Base-by-base conservation (phyloP, 768 basidiomycete genomes). In the Tephrocybe sp. region DNA sequence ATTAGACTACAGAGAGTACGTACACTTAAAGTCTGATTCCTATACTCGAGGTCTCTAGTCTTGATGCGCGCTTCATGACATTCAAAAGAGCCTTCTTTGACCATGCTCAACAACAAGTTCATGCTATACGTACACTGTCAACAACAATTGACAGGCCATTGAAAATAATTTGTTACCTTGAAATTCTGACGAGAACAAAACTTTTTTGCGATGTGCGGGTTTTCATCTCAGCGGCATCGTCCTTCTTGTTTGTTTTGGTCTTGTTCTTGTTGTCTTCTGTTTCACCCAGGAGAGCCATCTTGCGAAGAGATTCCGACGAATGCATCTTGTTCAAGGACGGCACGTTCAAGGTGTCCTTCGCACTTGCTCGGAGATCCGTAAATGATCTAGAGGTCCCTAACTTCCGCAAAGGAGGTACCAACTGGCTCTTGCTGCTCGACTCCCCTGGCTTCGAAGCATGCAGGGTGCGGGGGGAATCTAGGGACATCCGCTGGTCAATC, bases 31-130 rank as follows among this genome's bases (percentile, higher is more conserved):
- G 88, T 90, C 61, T 88, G 85, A 58, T 91, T 90, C 51, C 83
- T 83, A 65, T 90, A 93, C 58, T 88, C 85, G 36, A 96, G 74
- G 45, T 84, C 81, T 28, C 90, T 84, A 4, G 91, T 93, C 54
- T 82, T 81, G 64, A 94, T 89, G 26, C 80, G 80, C 9, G 87
- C 88, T 56, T 90, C 86, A 17, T 81, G 83, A 54, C 85, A 91
- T 48, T 90, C 85, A 63, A 97, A 90, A 14, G 93, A 93, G 48
- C 88, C 88, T 55, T 87, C 85, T 62, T 89, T 89, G 66, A 84
- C 81, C 57, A 90, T 85, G 61, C 88, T 93, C 46, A 93, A 64
- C 42, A 91, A 68, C 17, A 93, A 67, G 56, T 88, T 81, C 40
- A 90, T 73, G 61, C 88, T 90, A 46, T 1, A 45, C 9, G 21